A percentile compares a stretch with the other conserved stretches of the same genome.
phyloP scores from a whole-genome alignment of 257 asterid genomes.

The Solanum bulbocastanum region DNA sequence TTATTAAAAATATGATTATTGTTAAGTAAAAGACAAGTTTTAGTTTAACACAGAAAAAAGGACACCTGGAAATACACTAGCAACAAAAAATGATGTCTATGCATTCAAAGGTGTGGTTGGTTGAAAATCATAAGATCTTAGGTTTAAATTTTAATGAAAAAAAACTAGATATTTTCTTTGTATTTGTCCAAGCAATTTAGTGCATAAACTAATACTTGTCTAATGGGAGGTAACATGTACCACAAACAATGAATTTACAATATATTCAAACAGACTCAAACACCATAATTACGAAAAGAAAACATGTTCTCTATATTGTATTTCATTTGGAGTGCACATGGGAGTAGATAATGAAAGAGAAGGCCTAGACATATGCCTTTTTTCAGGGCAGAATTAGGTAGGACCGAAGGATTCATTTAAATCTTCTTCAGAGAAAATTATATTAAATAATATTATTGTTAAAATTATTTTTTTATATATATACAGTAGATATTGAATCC shows the following conservation, averaged over 20 bases:
- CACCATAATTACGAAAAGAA: background rate
- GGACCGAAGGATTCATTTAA: no score
- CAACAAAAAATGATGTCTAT: background rate
- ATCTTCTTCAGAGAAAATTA: background rate
- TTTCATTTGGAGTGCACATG: background rate
- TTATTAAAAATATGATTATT: background rate
- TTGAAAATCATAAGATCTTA: background rate
- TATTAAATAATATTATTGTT: rapidly evolving
- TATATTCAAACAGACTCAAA: background rate
- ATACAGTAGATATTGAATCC: no score
- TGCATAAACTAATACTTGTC: background rate
- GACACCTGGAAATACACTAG: background rate
- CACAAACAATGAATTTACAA: background rate
- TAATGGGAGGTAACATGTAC: background rate
- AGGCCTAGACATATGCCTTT: background rate
- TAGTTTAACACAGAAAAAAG: background rate
- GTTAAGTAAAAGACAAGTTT: background rate
- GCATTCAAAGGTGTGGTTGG: background rate
- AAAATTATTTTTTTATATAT: no score
- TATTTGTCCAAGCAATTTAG: background rate
- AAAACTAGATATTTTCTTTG: background rate
- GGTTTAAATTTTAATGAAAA: background rate
- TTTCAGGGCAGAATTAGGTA: rapidly evolving
- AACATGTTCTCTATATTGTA: background rate
- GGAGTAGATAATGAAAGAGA: background rate